Percentiles rank a stretch among this genome's conserved stretches.
phyloP scores from a whole-genome alignment of 768 basidiomycete genomes.

The Suillus cothurnatus region DNA sequence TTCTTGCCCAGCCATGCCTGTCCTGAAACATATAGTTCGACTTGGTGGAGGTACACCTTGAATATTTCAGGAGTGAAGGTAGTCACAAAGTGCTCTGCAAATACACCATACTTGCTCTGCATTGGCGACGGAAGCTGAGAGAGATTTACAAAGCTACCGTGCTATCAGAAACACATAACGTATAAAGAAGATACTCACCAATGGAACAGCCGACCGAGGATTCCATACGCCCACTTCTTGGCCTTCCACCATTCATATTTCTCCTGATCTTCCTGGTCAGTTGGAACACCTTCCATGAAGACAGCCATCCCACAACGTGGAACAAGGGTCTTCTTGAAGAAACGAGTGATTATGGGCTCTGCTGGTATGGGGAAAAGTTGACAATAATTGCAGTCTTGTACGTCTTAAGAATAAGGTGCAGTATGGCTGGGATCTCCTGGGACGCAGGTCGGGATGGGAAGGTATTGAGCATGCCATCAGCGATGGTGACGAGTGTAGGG shows the following conservation, averaged over 20 bases:
- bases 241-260: conserved; percentile 86
- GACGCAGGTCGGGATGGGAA: too few species aligned
- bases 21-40: conserved; percentile 69
- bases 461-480: too few species aligned
- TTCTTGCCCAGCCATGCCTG: conserved; percentile 83
- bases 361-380: conserved; percentile 73
- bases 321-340: conserved; percentile 89
- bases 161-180: conserved; percentile 9
- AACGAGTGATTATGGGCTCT: conserved; percentile 71
- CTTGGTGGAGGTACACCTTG: conserved; percentile 69
- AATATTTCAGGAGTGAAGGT: conserved; percentile 87
- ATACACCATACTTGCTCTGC: conserved; percentile 66
- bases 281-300: conserved; percentile 64
- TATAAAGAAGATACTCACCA: conserved; percentile 39
- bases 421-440: too few species aligned
- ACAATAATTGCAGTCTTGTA: conserved; percentile 85
- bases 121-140: conserved; percentile 79
- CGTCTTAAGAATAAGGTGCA: conserved; percentile 54
- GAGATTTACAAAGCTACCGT: conserved; percentile 76
- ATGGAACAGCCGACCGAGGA: conserved; percentile 72
- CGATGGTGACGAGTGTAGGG: too few species aligned
- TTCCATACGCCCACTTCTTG: conserved; percentile 93
- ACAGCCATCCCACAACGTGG: conserved; percentile 71
- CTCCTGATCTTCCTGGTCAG: conserved; percentile 76
- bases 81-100: conserved; percentile 77